Evolutionary conservation across 2,329 filamentous ascomycete genomes (phyloP), one percentile per base, ranked within the genome.

Genomic region (Fusarium verrucosum): DNA sequence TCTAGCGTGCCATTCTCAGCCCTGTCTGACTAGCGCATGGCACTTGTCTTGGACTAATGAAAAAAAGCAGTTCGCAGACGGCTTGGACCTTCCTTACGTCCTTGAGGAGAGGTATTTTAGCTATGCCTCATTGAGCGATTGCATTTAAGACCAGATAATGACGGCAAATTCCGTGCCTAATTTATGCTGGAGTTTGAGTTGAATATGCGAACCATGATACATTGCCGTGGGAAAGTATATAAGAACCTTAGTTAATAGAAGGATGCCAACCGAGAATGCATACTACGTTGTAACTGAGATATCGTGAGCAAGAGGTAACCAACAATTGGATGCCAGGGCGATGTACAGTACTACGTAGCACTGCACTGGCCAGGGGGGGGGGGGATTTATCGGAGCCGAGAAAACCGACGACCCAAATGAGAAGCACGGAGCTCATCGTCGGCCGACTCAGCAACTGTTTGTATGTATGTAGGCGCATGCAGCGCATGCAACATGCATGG

Each of bases 341-440:
- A 19, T 53, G 28, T 20, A n/a, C n/a, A n/a, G n/a, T n/a, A n/a
- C n/a, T n/a, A n/a, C n/a, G n/a, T n/a, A n/a, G n/a, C n/a, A n/a
- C n/a, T n/a, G n/a, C n/a, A n/a, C n/a, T n/a, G n/a, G n/a, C n/a
- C n/a, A n/a, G 14, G 30, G 47, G 19, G 20, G 45, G 37, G 36
- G 40, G 26, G 16, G 38, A 49, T 47, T 25, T 47, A 25, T 70
- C 68, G 68, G 68, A 70, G 68, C 68, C 68, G 68, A 70, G 51
- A 54, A 55, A 62, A 54, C 59, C 55, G 59, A 58, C 47, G 26
- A 38, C 28, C 22, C 17, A 45, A 62, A 41, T 42, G 26, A 57
- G 58, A 64, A 46, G 52, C 63, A 66, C 47, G 52, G 62, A 58
- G 46, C 51, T 46, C 55, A 43, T 49, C 28, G 64, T 65, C 66